Evolutionary conservation across 352 stramenopile species (phyloP).

Genomic region (Globisporangium spinosum): DNA sequence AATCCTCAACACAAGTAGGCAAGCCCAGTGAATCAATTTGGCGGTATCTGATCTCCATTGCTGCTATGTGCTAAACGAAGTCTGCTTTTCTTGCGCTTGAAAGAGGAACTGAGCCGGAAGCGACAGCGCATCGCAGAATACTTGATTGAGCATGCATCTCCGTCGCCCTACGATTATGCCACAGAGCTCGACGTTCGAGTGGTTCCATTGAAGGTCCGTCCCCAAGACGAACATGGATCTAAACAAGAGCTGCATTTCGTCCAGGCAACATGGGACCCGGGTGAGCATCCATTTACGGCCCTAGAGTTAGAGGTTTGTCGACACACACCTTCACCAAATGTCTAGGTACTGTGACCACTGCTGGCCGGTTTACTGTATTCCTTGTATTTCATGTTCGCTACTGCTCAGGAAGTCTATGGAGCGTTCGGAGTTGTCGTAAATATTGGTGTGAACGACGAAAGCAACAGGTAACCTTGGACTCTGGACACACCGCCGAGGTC

Average conservation of each 20-base stretch:
- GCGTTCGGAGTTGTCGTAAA: neutral
- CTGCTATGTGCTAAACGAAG: neutral
- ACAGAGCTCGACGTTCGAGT: constrained; percentile 33
- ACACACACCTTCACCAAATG: neutral
- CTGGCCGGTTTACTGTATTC: neutral
- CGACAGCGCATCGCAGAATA: constrained; percentile 39
- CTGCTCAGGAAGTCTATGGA: neutral
- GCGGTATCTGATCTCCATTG: neutral
- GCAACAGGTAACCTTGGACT: neutral
- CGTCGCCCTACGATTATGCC: constrained; percentile 39
- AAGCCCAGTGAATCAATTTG: neutral
- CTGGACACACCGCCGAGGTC: neutral
- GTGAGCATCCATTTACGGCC: neutral
- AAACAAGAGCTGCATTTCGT: neutral
- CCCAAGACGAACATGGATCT: constrained; percentile 8
- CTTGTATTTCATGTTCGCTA: neutral
- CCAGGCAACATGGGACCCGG: neutral
- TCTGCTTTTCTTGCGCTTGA: neutral
- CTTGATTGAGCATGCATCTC: constrained; percentile 43
- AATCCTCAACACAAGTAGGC: constrained; percentile 32
- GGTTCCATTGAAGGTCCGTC: constrained; percentile 18
- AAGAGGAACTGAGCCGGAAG: constrained; percentile 26
- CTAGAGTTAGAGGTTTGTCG: neutral
- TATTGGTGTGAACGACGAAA: neutral
- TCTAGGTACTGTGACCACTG: neutral